phyloP scores from a whole-genome alignment of 2,329 filamentous ascomycete genomes.

The Aspergillus fijiensis region DNA sequence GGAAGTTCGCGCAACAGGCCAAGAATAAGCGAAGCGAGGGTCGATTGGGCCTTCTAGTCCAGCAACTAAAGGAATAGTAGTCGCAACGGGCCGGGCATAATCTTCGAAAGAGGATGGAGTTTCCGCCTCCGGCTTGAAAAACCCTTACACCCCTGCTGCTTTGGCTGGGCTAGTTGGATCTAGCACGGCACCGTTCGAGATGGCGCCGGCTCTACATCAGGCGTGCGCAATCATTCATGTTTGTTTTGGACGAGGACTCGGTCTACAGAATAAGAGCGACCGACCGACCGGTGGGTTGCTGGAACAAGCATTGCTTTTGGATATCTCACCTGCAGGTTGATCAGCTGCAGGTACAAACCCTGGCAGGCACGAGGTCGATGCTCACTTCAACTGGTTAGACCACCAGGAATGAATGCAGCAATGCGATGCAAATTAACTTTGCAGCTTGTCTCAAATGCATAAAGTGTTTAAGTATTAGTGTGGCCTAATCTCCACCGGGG shows the following conservation, averaged over 20 bases:
- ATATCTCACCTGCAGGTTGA: neutral
- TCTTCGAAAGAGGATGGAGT: neutral
- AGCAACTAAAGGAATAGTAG: neutral
- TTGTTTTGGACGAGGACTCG: neutral
- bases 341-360: neutral
- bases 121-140: neutral
- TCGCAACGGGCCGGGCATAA: neutral
- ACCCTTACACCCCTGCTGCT: neutral
- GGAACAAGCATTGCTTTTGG: neutral
- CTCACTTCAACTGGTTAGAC: neutral
- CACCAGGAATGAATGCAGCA: neutral
- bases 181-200: neutral
- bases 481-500: neutral
- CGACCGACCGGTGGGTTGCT: no score
- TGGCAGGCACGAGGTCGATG: neutral
- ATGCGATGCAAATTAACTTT: neutral
- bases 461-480: neutral
- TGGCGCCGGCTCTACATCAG: neutral
- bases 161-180: neutral
- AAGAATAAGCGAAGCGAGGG: neutral
- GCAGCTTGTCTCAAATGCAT: neutral
- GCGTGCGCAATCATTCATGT: neutral
- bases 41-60: neutral
- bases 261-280: neutral
- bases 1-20: neutral